phyloP scores from a whole-genome alignment of 345 rosid species.

The Pistacia atlantica region DNA sequence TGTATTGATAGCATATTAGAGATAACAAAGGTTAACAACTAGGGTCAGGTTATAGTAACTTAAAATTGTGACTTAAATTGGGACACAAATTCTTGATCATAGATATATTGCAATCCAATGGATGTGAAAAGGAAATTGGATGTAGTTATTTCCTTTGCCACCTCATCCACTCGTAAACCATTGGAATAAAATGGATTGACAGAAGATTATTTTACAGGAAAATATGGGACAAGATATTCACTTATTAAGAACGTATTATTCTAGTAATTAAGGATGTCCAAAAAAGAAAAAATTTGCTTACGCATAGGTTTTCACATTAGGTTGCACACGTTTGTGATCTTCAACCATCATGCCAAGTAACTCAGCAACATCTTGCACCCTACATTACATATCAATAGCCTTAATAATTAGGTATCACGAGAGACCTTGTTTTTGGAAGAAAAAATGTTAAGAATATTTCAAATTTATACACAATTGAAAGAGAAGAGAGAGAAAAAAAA shows the following conservation, averaged over 20 bases:
- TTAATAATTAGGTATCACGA: neutral
- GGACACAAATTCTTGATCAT: no score
- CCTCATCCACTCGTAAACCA: no score
- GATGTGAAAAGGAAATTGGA: no score
- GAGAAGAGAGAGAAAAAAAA: no score
- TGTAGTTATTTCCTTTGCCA: no score
- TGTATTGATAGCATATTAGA: neutral
- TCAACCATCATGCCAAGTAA: slow-evolving; percentile 99
- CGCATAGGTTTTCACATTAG: slow-evolving; percentile 87
- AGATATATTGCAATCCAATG: no score
- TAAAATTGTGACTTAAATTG: no score
- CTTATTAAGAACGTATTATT: slow-evolving; percentile 1
- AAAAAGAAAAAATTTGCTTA: slow-evolving; percentile 39
- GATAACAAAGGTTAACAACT: neutral
- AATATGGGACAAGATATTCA: slow-evolving; percentile 6
- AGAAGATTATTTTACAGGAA: neutral
- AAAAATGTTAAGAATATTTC: no score
- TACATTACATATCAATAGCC: slow-evolving; percentile 38
- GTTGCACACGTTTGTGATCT: slow-evolving; percentile 85
- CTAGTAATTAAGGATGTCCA: slow-evolving; percentile 8
- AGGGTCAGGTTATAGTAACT: no score
- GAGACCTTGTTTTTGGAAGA: no score
- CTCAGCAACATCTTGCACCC: slow-evolving; percentile 97
- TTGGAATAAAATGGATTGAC: no score
- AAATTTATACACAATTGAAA: no score